These are phyloP conservation scores for Boeremia exigua DNA, from an alignment of 2,329 filamentous ascomycete species.

Conservation along the genomic window DNA sequence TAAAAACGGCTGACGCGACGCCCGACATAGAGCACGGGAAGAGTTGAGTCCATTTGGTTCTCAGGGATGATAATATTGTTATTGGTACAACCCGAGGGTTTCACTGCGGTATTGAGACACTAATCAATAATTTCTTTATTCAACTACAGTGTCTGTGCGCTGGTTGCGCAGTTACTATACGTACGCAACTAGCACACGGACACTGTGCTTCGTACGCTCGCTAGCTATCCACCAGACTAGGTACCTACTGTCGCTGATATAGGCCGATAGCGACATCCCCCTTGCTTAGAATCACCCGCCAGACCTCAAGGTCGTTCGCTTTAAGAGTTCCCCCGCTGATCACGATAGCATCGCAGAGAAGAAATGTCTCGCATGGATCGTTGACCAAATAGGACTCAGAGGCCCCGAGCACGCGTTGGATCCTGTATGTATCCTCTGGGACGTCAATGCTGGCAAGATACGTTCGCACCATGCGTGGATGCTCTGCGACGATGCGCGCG, in stretches of 20 bases:
- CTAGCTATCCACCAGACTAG: too few relatives aligned
- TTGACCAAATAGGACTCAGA: neutral
- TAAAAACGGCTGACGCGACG: too few relatives aligned
- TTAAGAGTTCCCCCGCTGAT: neutral
- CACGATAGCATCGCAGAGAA: neutral
- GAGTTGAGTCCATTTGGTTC: too few relatives aligned
- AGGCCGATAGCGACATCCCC: neutral
- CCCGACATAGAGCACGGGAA: too few relatives aligned
- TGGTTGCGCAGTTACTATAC: too few relatives aligned
- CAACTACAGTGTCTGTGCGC: too few relatives aligned
- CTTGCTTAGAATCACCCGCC: neutral
- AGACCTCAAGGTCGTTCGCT: neutral
- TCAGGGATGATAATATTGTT: too few relatives aligned
- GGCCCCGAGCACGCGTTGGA: neutral
- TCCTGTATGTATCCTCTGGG: neutral
- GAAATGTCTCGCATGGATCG: neutral
- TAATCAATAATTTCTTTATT: too few relatives aligned
- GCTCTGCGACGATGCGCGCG: neutral
- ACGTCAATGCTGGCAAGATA: neutral
- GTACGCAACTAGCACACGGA: too few relatives aligned
- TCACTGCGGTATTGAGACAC: too few relatives aligned
- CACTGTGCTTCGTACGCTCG: too few relatives aligned
- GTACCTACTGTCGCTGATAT: neutral
- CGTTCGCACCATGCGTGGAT: neutral
- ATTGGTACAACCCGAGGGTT: too few relatives aligned